phyloP scores from a whole-genome alignment of 2,329 filamentous ascomycete genomes.

The Hypomyces perniciosus region DNA sequence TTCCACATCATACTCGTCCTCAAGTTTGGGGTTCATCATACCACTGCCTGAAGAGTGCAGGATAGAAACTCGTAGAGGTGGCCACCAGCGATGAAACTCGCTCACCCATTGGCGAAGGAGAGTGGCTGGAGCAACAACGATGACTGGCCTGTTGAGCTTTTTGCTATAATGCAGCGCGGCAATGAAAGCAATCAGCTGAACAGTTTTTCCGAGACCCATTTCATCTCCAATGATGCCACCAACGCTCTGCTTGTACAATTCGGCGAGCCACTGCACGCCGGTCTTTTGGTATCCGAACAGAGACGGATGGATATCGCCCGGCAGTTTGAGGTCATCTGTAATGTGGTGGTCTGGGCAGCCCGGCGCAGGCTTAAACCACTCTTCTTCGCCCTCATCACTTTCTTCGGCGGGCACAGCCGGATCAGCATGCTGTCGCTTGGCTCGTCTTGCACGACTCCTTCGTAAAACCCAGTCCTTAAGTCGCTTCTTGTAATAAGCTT shows the following conservation, averaged over 20 bases:
- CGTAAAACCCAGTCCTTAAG: constrained; percentile 67
- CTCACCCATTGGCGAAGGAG: constrained; percentile 97
- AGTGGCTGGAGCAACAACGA: constrained; percentile 89
- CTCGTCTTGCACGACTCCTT: constrained; percentile 36
- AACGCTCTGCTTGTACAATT: constrained; percentile 81
- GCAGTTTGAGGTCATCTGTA: constrained; percentile 70
- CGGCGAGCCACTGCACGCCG: constrained; percentile 91
- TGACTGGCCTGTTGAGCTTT: constrained; percentile 74
- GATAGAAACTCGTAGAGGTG: constrained; percentile 92
- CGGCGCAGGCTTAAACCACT: constrained; percentile 86
- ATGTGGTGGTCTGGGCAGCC: constrained; percentile 70
- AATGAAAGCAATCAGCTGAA: constrained; percentile 67
- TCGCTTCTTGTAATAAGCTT: constrained; percentile 69
- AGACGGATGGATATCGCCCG: constrained; percentile 87
- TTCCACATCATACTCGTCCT: constrained; percentile 48
- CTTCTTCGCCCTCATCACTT: constrained; percentile 41
- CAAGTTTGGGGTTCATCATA: constrained; percentile 76
- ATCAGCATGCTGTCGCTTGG: constrained; percentile 32
- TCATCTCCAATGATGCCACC: constrained; percentile 96
- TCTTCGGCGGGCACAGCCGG: constrained; percentile 32
- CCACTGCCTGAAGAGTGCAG: constrained; percentile 92
- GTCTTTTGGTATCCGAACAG: constrained; percentile 97
- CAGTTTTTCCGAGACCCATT: constrained; percentile 97
- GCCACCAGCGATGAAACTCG: constrained; percentile 99
- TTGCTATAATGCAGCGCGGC: constrained; percentile 90